Percentiles rank a stretch among this genome's conserved stretches.
phyloP scores from a whole-genome alignment of 2,329 filamentous ascomycete genomes.

The Aaosphaeria pasadenensis region DNA sequence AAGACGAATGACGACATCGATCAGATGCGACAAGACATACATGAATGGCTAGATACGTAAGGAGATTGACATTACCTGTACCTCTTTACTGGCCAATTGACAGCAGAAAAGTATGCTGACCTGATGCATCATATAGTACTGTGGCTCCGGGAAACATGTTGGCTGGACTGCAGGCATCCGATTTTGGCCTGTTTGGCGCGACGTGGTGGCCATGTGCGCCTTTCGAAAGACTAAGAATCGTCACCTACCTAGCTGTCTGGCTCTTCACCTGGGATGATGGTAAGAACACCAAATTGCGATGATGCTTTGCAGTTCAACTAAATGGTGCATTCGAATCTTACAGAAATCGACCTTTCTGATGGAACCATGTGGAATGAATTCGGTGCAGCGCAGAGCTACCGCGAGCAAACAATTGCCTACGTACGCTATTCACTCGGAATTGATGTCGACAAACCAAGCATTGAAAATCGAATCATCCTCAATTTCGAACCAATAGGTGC shows the following conservation, averaged over 20 bases:
- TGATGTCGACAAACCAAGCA: background rate
- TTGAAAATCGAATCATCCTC: slow-evolving; percentile 5
- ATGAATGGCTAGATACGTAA: slow-evolving; percentile 5
- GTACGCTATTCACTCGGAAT: slow-evolving; percentile 6
- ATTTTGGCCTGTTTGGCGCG: slow-evolving; percentile 9
- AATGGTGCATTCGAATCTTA: background rate
- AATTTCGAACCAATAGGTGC: slow-evolving; percentile 4
- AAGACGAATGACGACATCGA: slow-evolving; percentile 3
- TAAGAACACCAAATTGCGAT: background rate
- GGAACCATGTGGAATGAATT: slow-evolving; percentile 8
- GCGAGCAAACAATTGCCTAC: slow-evolving; percentile 7
- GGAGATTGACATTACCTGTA: background rate
- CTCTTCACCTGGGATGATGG: slow-evolving; percentile 14
- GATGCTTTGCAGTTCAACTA: background rate
- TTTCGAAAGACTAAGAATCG: slow-evolving; percentile 4
- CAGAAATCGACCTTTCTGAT: slow-evolving; percentile 5
- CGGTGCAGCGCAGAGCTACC: slow-evolving; percentile 6
- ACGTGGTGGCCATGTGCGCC: slow-evolving; percentile 8
- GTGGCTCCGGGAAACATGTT: slow-evolving; percentile 1
- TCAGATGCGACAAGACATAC: slow-evolving; percentile 1
- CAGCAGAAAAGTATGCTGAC: too few relatives aligned
- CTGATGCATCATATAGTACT: slow-evolving; percentile 1
- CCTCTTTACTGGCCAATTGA: too few relatives aligned
- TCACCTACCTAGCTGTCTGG: slow-evolving; percentile 10
- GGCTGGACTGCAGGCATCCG: slow-evolving; percentile 2